A percentile compares a stretch with the other conserved stretches of the same genome.
phyloP scores from a whole-genome alignment of 75 land plant species.

The Larix kaempferi region DNA sequence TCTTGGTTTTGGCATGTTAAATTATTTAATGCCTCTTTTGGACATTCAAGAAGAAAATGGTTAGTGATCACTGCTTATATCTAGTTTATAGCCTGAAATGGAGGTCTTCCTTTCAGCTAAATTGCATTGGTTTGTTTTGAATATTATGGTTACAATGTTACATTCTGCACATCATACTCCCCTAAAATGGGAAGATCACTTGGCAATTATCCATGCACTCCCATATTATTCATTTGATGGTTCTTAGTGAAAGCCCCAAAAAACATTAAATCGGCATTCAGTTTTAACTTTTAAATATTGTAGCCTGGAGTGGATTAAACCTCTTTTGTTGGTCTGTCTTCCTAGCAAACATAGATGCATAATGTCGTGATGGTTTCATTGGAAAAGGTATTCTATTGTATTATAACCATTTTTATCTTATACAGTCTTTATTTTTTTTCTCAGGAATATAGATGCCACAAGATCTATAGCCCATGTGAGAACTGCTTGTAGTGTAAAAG shows the following conservation, averaged over 20 bases:
- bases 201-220: background rate
- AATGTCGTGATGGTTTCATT: background rate
- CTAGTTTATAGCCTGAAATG: background rate
- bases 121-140: background rate
- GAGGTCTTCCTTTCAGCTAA: background rate
- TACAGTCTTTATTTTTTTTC: background rate
- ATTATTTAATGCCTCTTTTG: background rate
- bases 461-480: background rate
- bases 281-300: background rate
- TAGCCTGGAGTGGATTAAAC: slow-evolving; percentile 2
- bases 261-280: background rate
- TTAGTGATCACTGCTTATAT: background rate
- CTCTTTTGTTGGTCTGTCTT: background rate
- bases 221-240: background rate
- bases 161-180: background rate
- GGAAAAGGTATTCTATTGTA: background rate
- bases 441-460: background rate
- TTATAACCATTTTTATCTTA: background rate
- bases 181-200: background rate
- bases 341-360: background rate
- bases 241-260: background rate
- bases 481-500: background rate
- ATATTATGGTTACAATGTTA: background rate
- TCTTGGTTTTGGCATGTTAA: background rate
- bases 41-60: background rate